phyloP scores from a whole-genome alignment of 306 rosid species.

The Trifolium subterraneum region DNA sequence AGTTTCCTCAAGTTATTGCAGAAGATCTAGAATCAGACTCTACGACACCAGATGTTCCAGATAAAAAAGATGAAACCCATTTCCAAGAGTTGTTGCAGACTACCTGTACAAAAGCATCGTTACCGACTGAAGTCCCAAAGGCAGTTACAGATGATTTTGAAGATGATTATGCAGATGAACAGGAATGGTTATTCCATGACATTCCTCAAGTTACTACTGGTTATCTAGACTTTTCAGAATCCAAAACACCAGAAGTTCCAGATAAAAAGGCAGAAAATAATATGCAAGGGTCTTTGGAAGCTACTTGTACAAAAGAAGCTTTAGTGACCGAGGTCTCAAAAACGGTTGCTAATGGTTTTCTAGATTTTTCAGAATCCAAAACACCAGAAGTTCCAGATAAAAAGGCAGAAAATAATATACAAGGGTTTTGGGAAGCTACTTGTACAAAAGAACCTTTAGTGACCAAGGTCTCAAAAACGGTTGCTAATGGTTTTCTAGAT shows the following conservation, averaged over 20 bases:
- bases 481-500: constrained; percentile 59
- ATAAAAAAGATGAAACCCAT: constrained; percentile 42
- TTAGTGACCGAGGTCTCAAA: constrained; percentile 53
- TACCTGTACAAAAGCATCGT: constrained; percentile 48
- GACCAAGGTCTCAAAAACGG: constrained; percentile 54
- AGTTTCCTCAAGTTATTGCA: constrained; percentile 68
- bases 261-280: constrained; percentile 46
- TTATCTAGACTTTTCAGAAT: constrained; percentile 49
- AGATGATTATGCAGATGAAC: constrained; percentile 50
- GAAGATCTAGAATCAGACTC: constrained; percentile 62
- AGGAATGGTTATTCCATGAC: constrained; percentile 63
- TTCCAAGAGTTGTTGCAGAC: constrained; percentile 51
- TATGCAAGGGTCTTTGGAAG: constrained; percentile 48
- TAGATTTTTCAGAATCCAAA: constrained; percentile 49
- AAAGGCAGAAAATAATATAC: constrained; percentile 41
- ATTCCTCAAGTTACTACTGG: constrained; percentile 71
- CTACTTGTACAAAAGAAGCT: constrained; percentile 49
- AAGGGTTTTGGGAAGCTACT: constrained; percentile 50
- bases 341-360: constrained; percentile 57
- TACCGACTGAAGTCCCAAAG: constrained; percentile 43
- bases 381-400: constrained; percentile 43
- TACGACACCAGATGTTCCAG: constrained; percentile 41
- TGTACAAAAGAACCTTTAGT: constrained; percentile 51
- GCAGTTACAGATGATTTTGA: not conserved
- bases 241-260: constrained; percentile 36